Conservation (phyloP, 75 land plant genomes). For the Selaginella moellendorffii region DNA sequence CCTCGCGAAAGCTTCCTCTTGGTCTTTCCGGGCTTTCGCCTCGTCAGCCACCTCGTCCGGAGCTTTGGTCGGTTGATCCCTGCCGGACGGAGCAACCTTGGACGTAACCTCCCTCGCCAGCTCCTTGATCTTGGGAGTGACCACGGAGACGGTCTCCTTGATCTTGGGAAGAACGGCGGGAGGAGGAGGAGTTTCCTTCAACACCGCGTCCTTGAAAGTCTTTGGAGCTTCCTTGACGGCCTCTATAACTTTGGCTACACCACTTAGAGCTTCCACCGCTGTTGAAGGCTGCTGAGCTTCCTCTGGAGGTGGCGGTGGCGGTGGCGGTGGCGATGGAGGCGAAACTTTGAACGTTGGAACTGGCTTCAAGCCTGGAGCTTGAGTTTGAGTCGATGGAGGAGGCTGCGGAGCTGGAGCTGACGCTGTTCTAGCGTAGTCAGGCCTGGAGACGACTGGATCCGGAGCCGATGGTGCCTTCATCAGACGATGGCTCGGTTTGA, state of each 20-base stretch:
- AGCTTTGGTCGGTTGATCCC: neutral
- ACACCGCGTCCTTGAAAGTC: neutral
- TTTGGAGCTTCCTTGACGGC: neutral
- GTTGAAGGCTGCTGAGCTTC: neutral
- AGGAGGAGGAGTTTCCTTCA: neutral
- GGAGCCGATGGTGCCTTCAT: neutral
- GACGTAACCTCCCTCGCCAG: neutral
- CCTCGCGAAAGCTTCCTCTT: neutral
- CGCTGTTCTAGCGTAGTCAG: neutral
- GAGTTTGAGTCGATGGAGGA: neutral
- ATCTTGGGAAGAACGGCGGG: neutral
- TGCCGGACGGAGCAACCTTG: neutral
- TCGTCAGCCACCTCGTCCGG: neutral
- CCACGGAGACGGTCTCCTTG: neutral
- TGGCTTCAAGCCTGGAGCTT: neutral
- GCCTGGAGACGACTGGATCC: neutral
- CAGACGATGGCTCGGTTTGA: neutral
- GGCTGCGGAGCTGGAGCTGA: neutral
- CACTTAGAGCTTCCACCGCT: neutral
- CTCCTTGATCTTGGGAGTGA: neutral
- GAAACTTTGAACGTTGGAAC: too few relatives aligned
- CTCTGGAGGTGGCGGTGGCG: neutral
- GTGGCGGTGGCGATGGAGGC: neutral
- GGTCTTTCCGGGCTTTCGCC: neutral
- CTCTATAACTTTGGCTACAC: too few relatives aligned